These are phyloP conservation scores for Debaryomycetaceae sp. DNA, from an alignment of 1,139 yeast species.

Conservation along the genomic window DNA sequence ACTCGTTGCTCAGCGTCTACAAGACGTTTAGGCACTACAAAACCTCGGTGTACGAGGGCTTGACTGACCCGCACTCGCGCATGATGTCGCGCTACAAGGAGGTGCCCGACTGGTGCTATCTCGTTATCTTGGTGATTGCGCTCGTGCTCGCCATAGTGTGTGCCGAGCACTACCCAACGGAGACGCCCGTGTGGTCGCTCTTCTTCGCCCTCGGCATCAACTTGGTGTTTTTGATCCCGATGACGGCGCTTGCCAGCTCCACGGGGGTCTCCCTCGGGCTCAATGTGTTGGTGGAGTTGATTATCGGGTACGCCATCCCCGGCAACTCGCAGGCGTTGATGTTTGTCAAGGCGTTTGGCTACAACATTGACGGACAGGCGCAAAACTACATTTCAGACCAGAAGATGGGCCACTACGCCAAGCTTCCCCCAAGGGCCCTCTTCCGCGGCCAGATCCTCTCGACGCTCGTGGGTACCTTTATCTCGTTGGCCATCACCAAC, in stretches of 20 bases:
- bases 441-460: conserved; percentile 41
- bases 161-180: conserved; percentile 37
- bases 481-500: conserved; percentile 50
- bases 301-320: conserved; percentile 55
- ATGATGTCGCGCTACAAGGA: conserved; percentile 49
- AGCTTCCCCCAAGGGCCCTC: conserved; percentile 50
- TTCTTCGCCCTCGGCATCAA: conserved; percentile 48
- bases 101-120: conserved; percentile 57
- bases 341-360: conserved; percentile 52
- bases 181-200: conserved; percentile 47
- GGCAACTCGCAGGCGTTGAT: conserved; percentile 54
- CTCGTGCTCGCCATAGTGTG: conserved; percentile 40
- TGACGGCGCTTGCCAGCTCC: conserved; percentile 39
- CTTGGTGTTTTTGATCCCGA: conserved; percentile 46
- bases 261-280: conserved; percentile 47
- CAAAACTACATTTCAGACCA: conserved; percentile 45
- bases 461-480: conserved; percentile 28
- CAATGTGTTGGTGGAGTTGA: conserved; percentile 51
- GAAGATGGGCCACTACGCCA: conserved; percentile 52
- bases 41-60: conserved; percentile 18
- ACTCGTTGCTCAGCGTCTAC: conserved; percentile 21
- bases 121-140: conserved; percentile 36
- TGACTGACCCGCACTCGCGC: conserved; percentile 44
- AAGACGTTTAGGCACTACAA: conserved; percentile 21
- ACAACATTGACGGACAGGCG: conserved; percentile 53